A percentile compares a stretch with the other conserved stretches of the same genome.
phyloP scores from a whole-genome alignment of 768 basidiomycete genomes.

The Kwoniella botswanensis region DNA sequence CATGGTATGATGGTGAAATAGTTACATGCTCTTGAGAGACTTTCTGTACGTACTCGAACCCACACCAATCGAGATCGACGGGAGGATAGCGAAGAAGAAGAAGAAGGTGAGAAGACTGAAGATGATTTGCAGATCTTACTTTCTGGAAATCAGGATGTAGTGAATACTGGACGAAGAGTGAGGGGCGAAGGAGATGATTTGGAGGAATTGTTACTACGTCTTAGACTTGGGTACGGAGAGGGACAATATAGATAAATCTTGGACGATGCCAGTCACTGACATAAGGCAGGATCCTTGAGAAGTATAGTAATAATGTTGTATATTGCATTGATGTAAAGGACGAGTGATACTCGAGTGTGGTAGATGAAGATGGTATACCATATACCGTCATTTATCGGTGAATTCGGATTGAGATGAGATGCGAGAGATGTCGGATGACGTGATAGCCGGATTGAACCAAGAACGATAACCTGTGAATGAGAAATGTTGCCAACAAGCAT shows the following conservation, averaged over 20 bases:
- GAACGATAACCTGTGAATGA: not conserved
- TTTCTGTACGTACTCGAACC: conserved; percentile 30
- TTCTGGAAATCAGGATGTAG: conserved; percentile 20
- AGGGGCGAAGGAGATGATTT: conserved; percentile 22
- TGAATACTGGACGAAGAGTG: not conserved
- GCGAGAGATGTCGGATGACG: conserved; percentile 3
- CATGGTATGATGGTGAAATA: conserved; percentile 6
- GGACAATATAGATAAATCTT: not conserved
- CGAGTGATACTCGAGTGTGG: too few species aligned
- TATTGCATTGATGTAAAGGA: too few species aligned
- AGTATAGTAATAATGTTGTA: not conserved
- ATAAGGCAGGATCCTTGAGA: too few species aligned
- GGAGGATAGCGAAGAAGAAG: not conserved
- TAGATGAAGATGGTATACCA: too few species aligned
- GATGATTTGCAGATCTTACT: conserved; percentile 35
- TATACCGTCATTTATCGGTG: not conserved
- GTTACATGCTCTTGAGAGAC: conserved; percentile 43
- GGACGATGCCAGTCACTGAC: too few species aligned
- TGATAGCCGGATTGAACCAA: conserved; percentile 10
- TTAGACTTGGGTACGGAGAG: conserved; percentile 20
- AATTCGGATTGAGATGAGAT: conserved; percentile 2
- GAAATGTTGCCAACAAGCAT: too few species aligned
- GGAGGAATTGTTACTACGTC: conserved; percentile 34
- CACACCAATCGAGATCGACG: not conserved
- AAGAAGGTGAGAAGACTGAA: conserved; percentile 14